phyloP scores from a whole-genome alignment of 805 yeast species.

The Komagataella ulmi region DNA sequence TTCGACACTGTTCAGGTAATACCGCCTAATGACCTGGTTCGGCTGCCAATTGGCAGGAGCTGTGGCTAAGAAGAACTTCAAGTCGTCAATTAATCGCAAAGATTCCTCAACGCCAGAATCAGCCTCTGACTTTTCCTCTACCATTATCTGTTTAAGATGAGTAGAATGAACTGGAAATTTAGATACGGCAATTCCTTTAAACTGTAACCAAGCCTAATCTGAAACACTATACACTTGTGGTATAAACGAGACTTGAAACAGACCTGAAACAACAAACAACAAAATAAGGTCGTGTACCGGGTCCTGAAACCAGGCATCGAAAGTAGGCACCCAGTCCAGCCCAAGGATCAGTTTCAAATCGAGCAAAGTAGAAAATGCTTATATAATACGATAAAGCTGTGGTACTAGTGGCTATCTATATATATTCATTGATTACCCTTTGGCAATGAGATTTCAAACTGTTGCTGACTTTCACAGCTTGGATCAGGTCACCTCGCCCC shows the following conservation, averaged over 20 bases:
- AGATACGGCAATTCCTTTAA: neutral
- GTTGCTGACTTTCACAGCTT: neutral
- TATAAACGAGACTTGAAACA: neutral
- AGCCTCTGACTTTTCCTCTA: neutral
- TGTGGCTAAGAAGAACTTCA: conserved; percentile 77
- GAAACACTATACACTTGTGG: neutral
- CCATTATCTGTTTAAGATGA: neutral
- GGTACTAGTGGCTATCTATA: neutral
- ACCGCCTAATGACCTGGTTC: conserved; percentile 76
- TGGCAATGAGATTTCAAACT: neutral
- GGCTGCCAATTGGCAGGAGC: conserved; percentile 95
- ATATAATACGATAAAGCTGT: neutral
- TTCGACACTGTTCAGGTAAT: conserved; percentile 76
- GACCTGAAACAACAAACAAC: neutral
- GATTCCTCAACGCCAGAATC: conserved; percentile 28
- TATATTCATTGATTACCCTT: neutral
- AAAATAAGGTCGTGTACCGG: neutral
- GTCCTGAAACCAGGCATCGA: conserved; percentile 3
- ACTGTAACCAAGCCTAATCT: neutral
- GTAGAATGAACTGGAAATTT: neutral
- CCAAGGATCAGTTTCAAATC: no score
- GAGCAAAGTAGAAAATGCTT: neutral
- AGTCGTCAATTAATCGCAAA: conserved; percentile 52
- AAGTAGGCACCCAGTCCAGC: neutral
- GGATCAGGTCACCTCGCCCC: neutral